Evolutionary conservation across 176 grass and related monocot genomes (phyloP).

Genomic region (Avena insularis): DNA sequence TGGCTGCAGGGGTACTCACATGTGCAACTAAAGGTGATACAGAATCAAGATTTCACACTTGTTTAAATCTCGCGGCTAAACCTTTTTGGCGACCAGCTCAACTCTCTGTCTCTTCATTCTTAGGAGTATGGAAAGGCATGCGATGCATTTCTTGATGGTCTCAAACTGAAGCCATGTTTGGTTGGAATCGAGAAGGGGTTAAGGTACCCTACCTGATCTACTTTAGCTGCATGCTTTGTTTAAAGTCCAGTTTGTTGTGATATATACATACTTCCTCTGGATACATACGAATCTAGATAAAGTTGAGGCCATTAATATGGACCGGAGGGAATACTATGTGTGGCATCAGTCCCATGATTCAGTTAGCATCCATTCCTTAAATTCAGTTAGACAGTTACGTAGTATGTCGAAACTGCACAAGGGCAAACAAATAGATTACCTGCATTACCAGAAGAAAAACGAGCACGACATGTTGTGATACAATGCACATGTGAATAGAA

Average conservation of each 20-base stretch:
- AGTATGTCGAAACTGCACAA: not conserved
- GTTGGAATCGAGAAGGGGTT: constrained; percentile 36
- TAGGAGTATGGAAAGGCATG: constrained; percentile 55
- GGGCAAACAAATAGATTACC: not conserved
- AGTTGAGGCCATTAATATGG: no score
- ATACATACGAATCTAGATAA: no score
- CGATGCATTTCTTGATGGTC: constrained; percentile 44
- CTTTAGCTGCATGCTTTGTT: not conserved
- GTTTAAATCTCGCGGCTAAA: not conserved
- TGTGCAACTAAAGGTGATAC: not conserved
- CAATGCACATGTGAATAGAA: not conserved
- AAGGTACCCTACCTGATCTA: not conserved
- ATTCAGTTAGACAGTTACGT: not conserved
- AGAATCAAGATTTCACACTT: constrained; percentile 2
- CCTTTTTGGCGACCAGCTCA: not conserved
- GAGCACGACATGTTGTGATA: not conserved
- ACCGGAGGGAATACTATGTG: no score
- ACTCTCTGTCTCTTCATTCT: constrained; percentile 10
- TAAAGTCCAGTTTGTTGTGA: not conserved
- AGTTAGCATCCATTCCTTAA: not conserved
- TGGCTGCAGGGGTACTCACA: constrained; percentile 18
- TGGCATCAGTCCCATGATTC: not conserved
- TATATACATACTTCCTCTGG: not conserved
- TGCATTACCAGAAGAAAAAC: not conserved
- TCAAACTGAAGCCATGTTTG: constrained; percentile 38